phyloP scores from a whole-genome alignment of 2,329 filamentous ascomycete genomes.

The Macrophomina tecta region DNA sequence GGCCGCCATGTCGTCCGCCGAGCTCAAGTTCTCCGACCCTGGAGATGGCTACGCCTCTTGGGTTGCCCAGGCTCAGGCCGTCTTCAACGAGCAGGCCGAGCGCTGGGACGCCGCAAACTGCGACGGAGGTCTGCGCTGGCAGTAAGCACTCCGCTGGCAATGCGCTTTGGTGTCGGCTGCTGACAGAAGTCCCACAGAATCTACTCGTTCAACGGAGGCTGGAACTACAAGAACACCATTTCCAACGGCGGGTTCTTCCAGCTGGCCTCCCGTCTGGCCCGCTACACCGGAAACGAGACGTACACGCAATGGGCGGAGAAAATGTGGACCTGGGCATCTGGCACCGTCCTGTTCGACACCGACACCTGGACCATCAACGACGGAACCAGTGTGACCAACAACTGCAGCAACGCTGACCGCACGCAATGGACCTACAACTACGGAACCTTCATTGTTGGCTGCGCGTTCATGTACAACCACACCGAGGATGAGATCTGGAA shows the following conservation, averaged over 20 bases:
- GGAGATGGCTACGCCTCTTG: constrained; percentile 47
- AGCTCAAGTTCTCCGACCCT: constrained; percentile 76
- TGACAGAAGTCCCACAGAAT: constrained; percentile 30
- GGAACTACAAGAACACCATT: constrained; percentile 59
- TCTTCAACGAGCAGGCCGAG: constrained; percentile 47
- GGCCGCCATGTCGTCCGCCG: constrained; percentile 78
- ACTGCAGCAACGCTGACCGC: constrained; percentile 61
- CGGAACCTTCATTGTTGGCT: constrained; percentile 70
- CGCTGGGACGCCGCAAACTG: constrained; percentile 48
- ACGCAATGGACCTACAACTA: constrained; percentile 70
- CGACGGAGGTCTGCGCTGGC: constrained; percentile 41
- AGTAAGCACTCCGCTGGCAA: constrained; percentile 13
- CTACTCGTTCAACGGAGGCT: constrained; percentile 57
- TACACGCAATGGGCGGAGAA: constrained; percentile 68
- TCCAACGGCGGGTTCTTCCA: constrained; percentile 61
- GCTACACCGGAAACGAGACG: constrained; percentile 52
- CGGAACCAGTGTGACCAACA: constrained; percentile 45
- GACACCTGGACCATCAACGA: constrained; percentile 60
- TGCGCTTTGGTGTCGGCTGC: not conserved
- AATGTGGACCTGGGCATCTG: constrained; percentile 44
- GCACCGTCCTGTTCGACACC: constrained; percentile 63
- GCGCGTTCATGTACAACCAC: constrained; percentile 68
- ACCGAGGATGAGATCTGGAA: constrained; percentile 62
- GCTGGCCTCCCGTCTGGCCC: constrained; percentile 49
- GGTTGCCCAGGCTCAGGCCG: constrained; percentile 40